A percentile compares a stretch with the other conserved stretches of the same genome.
Conservation (phyloP, 169 alveolate genomes). For the Plasmodium blacklocki region DNA sequence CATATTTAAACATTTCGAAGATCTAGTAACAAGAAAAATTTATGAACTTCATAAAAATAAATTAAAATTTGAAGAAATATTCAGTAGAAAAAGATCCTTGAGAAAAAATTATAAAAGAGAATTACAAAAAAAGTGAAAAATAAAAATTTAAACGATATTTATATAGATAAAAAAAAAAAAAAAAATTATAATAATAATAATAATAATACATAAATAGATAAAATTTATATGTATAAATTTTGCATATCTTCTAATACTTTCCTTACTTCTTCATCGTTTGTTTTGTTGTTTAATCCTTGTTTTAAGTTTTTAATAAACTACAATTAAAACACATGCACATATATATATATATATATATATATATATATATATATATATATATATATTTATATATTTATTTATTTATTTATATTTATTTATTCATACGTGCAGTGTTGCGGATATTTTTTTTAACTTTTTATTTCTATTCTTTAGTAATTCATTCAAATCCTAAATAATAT, state of each 20-base stretch:
- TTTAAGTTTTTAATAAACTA: slow-evolving; percentile 70
- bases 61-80: slow-evolving; percentile 61
- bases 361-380: not conserved
- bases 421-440: slow-evolving; percentile 58
- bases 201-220: not conserved
- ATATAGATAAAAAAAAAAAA: not conserved
- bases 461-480: slow-evolving; percentile 54
- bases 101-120: slow-evolving; percentile 68
- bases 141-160: not conserved
- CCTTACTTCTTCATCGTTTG: slow-evolving; percentile 59
- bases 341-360: not conserved
- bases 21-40: slow-evolving; percentile 47
- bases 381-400: not conserved
- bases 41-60: slow-evolving; percentile 68
- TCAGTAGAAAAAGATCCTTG: slow-evolving; percentile 70
- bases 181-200: not conserved
- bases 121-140: slow-evolving; percentile 10
- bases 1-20: slow-evolving; percentile 45
- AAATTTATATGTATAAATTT: slow-evolving; percentile 32
- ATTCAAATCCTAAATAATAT: slow-evolving; percentile 17
- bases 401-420: not conserved
- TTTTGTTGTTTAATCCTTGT: slow-evolving; percentile 37
- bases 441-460: slow-evolving; percentile 54
- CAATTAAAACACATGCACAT: not conserved
- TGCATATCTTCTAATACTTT: slow-evolving; percentile 59